Evolutionary conservation across 148 eudicot genomes (phyloP), one percentile per base, ranked within the genome.

Genomic region (Dysphania ambrosioides): DNA sequence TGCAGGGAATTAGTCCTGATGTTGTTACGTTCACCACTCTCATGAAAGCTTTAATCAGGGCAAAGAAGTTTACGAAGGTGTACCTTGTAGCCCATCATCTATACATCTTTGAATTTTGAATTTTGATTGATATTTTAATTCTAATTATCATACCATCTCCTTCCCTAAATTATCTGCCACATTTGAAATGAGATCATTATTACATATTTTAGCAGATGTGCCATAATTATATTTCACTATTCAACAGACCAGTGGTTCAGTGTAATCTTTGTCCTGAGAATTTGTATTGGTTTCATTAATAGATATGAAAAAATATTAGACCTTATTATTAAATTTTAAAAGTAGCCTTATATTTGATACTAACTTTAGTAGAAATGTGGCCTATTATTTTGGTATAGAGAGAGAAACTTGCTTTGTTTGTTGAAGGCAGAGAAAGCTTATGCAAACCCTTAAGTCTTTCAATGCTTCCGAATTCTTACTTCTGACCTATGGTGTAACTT

Each of bases 11-110:
- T 30, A 86, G 84, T 83, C 98, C 98, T 18, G 98, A 91, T 75
- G 88, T 94, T 42, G 85, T 91, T 59, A 91, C 98, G 63, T 94
- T 88, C 78, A 91, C 87, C 70, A 91, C 97, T 30, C 86, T 91
- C 41, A 94, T 94, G 98, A 94, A 94, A 80, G 96, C 97, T 40
- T 90, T 87, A 72, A 79, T 88, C 75, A 83, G 98, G 78, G 93
- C 97, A 35, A 91, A 83, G 82, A 85, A 91, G 81, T 91, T 78
- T 61, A 88, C 83, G 38, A 86, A 86, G 93, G 98, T 91, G 42
- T 72, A 80, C 32, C n/a, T 49, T 13, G n/a, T n/a, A n/a, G n/a
- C n/a, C n/a, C n/a, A n/a, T n/a, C n/a, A n/a, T n/a, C n/a, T n/a
- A n/a, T n/a, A n/a, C n/a, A n/a, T n/a, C n/a, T n/a, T n/a, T n/a